Evolutionary conservation across 768 basidiomycete species (phyloP).

Genomic region (Serendipita sp.): DNA sequence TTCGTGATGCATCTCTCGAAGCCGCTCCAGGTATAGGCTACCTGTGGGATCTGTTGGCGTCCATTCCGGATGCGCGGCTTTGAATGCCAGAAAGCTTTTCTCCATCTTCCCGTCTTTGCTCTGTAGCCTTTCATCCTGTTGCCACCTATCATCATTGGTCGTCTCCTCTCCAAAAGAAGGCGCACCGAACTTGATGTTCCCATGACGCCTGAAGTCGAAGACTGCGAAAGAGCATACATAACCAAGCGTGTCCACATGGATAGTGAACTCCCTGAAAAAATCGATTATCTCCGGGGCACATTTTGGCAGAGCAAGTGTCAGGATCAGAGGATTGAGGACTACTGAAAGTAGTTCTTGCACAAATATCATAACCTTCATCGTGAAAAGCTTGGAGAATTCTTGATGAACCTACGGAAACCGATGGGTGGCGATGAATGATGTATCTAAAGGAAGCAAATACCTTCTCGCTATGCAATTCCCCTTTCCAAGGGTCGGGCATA

Average conservation of each 20-base stretch:
- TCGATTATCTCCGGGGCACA: conserved; percentile 88
- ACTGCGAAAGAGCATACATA: conserved; percentile 98
- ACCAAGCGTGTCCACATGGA: conserved; percentile 90
- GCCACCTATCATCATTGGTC: neutral
- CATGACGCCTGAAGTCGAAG: conserved; percentile 91
- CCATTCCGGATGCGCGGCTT: conserved; percentile 94
- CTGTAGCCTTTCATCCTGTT: conserved; percentile 51
- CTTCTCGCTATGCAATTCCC: conserved; percentile 72
- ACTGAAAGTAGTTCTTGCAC: conserved; percentile 80
- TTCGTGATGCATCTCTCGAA: conserved; percentile 25
- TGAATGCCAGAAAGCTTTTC: conserved; percentile 91
- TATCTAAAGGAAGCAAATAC: conserved; percentile 23
- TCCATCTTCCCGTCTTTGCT: conserved; percentile 98
- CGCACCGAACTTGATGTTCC: conserved; percentile 85
- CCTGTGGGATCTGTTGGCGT: conserved; percentile 79
- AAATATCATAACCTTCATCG: conserved; percentile 83
- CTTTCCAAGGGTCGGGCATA: conserved; percentile 88
- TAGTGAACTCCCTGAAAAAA: conserved; percentile 95
- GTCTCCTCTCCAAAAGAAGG: conserved; percentile 8
- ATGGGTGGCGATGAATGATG: neutral
- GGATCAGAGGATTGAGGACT: conserved; percentile 80
- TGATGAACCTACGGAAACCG: conserved; percentile 50
- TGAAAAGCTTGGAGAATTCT: conserved; percentile 82
- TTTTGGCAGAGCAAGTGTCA: conserved; percentile 80
- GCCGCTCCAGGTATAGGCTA: conserved; percentile 74